Evolutionary conservation across 2,329 filamentous ascomycete species (phyloP).

Genomic region (Ascochyta lentis): DNA sequence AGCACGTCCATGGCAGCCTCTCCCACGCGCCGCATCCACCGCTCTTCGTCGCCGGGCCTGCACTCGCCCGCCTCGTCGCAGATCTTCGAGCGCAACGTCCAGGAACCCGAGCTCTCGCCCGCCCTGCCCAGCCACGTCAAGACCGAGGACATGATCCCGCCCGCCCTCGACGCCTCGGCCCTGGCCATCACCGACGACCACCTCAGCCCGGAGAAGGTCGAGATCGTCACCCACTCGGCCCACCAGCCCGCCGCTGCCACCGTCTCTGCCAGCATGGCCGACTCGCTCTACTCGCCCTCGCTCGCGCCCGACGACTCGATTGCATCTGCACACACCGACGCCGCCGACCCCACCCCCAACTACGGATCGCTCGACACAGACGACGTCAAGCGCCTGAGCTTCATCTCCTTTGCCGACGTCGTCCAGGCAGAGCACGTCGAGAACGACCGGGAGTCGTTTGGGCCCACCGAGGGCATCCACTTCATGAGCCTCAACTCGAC

Average conservation of each 20-base stretch:
- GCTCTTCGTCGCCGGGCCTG: conserved; percentile 75
- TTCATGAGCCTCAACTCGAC: conserved; percentile 68
- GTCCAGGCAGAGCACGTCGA: conserved; percentile 83
- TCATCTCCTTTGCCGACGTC: conserved; percentile 96
- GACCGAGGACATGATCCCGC: conserved; percentile 91
- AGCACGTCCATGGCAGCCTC: conserved; percentile 58
- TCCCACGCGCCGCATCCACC: conserved; percentile 66
- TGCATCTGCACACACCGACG: conserved; percentile 31
- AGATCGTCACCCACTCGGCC: conserved; percentile 86
- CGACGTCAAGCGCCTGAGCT: conserved; percentile 84
- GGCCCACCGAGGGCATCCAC: conserved; percentile 67
- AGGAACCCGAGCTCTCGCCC: conserved; percentile 73
- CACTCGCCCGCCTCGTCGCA: conserved; percentile 76
- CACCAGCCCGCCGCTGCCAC: conserved; percentile 80
- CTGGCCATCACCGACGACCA: conserved; percentile 88
- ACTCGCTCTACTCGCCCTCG: conserved; percentile 45
- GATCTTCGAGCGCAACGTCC: conserved; percentile 95
- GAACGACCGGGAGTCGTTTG: conserved; percentile 57
- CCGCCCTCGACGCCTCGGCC: conserved; percentile 88
- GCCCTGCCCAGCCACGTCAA: conserved; percentile 94
- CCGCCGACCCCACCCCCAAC: conserved; percentile 62
- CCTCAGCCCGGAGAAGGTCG: conserved; percentile 85
- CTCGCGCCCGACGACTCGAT: conserved; percentile 40
- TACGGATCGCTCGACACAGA: conserved; percentile 79
- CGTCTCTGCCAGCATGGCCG: conserved; percentile 54